Base-by-base conservation (phyloP, 805 yeast species). In the Metschnikowia corniflorae region DNA sequence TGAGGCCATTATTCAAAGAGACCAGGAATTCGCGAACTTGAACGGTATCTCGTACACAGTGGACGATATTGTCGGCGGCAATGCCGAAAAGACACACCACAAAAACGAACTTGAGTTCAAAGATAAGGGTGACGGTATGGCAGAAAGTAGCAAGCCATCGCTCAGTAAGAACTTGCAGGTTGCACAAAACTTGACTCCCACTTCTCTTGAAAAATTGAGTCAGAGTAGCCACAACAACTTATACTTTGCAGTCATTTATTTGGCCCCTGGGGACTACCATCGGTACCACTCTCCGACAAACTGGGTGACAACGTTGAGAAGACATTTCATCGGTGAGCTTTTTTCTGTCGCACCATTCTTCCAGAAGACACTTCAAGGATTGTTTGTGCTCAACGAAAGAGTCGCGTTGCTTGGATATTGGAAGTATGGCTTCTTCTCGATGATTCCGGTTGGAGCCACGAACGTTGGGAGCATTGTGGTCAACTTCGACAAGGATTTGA, bases 371-470 rank as follows among this genome's bases (percentile, higher is more conserved):
- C 74, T 93, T 40, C 82, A 82, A 36, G 91, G 93, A 26, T 73
- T 93, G 46, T 93, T 93, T 58, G 86, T 91, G 4, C 67, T 93
- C 49, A 93, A 93, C 58, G 99, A 93, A 63, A 75, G 99, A 51
- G 98, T 93, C 3, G 95, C 98, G 0, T 65, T 93, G 33, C 72
- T 93, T 39, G 99, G 99, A 1, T 80, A 86, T 53, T 93, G 98
- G 98, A 86, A 84, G 57, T 75, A 93, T 58, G 99, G 99, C 0
- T 93, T 93, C 53, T 93, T 93, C 66, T 82, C 94, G 47, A 93
- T 93, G 99, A 91, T 96, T 1, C 97, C 99, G 0, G 98, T 93
- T 9, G 99, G 99, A 10, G 99, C 99, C 16, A 93, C 98, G 2
- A 93, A 93, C 63, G 99, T 93, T 20, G 99, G 99, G 5, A 83